Evolutionary conservation across 352 stramenopile genomes (phyloP).

Genomic region (Globisporangium nagaii): DNA sequence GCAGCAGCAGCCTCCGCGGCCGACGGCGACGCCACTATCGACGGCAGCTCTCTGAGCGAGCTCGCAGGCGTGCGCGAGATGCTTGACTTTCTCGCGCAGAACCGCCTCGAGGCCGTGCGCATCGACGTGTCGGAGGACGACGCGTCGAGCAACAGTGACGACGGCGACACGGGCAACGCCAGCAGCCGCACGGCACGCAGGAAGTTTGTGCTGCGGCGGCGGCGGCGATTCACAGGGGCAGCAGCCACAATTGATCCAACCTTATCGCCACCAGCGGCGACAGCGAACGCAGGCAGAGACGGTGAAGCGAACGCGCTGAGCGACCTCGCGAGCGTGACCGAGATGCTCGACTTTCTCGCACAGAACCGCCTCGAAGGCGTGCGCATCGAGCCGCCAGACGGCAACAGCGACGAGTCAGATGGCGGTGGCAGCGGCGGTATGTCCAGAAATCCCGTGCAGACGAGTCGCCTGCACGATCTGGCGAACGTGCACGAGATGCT

Average conservation of each 20-base stretch:
- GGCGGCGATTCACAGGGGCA: not conserved
- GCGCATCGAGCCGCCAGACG: not conserved
- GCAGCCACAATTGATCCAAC: too few species aligned
- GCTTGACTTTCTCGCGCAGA: constrained; percentile 9
- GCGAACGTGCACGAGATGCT: not conserved
- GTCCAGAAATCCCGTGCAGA: not conserved
- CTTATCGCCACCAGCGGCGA: not conserved
- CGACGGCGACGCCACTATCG: not conserved
- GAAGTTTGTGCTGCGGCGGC: constrained; percentile 1
- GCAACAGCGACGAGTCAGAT: not conserved
- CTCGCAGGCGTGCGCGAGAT: constrained; percentile 4
- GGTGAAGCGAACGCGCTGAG: not conserved
- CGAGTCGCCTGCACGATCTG: not conserved
- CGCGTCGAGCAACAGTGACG: not conserved
- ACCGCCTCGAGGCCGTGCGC: not conserved
- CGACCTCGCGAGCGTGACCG: not conserved
- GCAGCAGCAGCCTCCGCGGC: too few species aligned
- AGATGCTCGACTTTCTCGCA: constrained; percentile 3
- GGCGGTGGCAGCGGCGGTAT: not conserved
- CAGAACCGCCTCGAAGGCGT: not conserved
- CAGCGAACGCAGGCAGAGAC: not conserved
- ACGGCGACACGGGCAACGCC: not conserved
- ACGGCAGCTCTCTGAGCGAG: not conserved
- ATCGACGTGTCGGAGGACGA: constrained; percentile 4
- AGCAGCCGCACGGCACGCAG: not conserved